Conservation (phyloP, 441 rosid genomes). For the Rhodomyrtus psidioides region DNA sequence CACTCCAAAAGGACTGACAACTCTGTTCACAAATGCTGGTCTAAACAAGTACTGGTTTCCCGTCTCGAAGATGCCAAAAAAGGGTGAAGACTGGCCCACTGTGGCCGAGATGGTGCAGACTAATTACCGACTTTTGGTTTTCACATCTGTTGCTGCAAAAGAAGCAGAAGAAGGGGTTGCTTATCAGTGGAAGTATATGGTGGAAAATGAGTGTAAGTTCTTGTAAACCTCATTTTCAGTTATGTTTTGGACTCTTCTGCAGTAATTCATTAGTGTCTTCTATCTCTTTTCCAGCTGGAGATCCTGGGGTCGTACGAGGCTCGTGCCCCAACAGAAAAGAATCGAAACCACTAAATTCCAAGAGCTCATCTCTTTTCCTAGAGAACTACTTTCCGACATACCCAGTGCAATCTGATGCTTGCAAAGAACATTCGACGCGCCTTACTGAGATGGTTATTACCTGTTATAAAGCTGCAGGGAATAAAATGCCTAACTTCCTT, state of each 20-base stretch:
- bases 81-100: constrained; percentile 90
- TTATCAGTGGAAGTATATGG: constrained; percentile 83
- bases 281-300: constrained; percentile 66
- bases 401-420: constrained; percentile 77
- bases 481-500: constrained; percentile 71
- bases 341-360: constrained; percentile 57
- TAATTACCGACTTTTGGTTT: constrained; percentile 72
- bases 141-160: constrained; percentile 83
- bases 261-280: neutral
- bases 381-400: constrained; percentile 84
- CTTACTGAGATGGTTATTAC: constrained; percentile 77
- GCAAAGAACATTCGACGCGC: constrained; percentile 81
- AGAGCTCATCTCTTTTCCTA: constrained; percentile 63
- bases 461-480: constrained; percentile 75
- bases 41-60: constrained; percentile 79
- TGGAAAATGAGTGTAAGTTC: constrained; percentile 74
- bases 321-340: constrained; percentile 88
- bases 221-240: neutral
- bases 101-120: constrained; percentile 76
- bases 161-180: constrained; percentile 98
- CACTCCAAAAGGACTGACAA: constrained; percentile 70
- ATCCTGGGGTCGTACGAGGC: constrained; percentile 81
- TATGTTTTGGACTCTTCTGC: neutral
- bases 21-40: constrained; percentile 65
- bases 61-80: constrained; percentile 75